phyloP scores from a whole-genome alignment of 352 stramenopile species.

The Phytophthora megakarya region DNA sequence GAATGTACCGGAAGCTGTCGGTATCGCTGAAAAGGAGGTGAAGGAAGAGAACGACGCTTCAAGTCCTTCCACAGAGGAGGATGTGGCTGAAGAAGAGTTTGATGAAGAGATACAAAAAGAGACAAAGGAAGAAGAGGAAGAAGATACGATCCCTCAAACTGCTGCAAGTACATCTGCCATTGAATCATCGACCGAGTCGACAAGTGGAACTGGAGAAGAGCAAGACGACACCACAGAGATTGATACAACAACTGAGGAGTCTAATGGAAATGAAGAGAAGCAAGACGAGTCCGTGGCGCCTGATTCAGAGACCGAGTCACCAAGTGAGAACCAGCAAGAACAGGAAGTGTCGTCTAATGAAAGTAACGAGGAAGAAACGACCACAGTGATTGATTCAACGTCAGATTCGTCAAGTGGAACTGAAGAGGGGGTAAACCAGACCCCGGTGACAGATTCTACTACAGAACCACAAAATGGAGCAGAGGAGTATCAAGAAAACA shows the following conservation, averaged over 20 bases:
- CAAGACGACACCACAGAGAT: neutral
- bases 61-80: no score
- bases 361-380: neutral
- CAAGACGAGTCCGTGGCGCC: no score
- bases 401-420: conserved; percentile 1
- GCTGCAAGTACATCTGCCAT: no score
- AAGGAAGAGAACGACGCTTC: conserved; percentile 19
- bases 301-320: no score
- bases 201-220: neutral
- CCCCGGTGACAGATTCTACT: neutral
- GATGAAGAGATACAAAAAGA: no score
- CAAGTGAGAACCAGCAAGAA: no score
- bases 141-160: no score
- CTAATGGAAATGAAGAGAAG: no score
- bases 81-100: neutral
- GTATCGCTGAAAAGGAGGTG: neutral
- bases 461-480: no score
- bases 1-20: neutral
- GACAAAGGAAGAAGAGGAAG: no score
- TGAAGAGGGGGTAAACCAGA: conserved; percentile 4
- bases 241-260: neutral
- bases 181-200: neutral
- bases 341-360: no score
- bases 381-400: neutral
- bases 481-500: no score